Base-by-base conservation (phyloP, 352 stramenopile genomes). In the Pythium sukuiense region DNA sequence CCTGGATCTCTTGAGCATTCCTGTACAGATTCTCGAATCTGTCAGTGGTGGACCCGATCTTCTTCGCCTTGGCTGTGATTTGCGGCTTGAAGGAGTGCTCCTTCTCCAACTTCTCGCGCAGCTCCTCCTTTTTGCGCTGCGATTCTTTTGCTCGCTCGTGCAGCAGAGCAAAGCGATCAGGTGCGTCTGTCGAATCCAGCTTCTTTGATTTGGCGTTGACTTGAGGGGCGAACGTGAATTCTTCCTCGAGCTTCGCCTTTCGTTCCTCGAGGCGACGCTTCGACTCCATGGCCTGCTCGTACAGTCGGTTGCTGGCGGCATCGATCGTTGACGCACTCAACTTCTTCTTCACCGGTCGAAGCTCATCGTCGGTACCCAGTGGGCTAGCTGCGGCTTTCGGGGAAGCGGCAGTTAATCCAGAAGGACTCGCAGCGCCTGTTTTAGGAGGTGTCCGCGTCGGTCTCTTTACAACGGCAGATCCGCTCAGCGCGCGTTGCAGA, bases 21-120 rank as follows among this genome's bases (percentile, higher is more conserved):
- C 81, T 79, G 60, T 95, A 95, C 0, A 95, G 54, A 43, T 91
- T 90, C 69, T 95, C 86, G 53, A 85, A 91, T 49, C 84, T 76
- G 43, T 71, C 67, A 11, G 57, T 75, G 18, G 72, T 74, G 27
- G 73, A 68, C 13, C 80, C 43, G 32, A 90, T 63, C 46, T 77
- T 80, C 59, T 83, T 88, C 1, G 81, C 81, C 59, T 87, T 83
- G 8, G 76, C 74, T 0, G 83, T 90, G 30, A 92, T 92, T 24
- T 81, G 74, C 3, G 83, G 83, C 41, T 83, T 79, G 65, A 92
- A 92, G 1, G 81, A 89, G 41, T 81, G 72, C 6, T 77, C 70
- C 12, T 76, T 70, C 32, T 86, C 81, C 18, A 80, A 62, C 52
- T 88, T 76, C 26, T 80, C 70, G n/a, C 80, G 76, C 45, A 88